These are phyloP conservation scores for Trichosporon sp. DNA, from an alignment of 1,284 basidiomycete species.

Conservation along the genomic window DNA sequence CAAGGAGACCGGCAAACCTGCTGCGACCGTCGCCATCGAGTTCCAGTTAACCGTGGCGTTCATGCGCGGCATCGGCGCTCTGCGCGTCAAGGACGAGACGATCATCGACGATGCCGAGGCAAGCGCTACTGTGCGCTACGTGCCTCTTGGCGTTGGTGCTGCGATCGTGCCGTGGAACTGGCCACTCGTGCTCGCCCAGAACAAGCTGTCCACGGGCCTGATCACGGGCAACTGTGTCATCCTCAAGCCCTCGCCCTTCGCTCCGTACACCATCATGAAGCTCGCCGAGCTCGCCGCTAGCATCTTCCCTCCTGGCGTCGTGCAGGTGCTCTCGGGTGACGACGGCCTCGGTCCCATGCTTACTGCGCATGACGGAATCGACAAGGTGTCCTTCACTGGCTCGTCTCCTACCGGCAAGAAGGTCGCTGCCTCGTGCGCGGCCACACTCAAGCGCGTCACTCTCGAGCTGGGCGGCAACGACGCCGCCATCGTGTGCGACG, in stretches of 20 bases:
- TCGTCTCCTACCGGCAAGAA: slow-evolving; percentile 86
- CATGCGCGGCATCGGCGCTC: slow-evolving; percentile 76
- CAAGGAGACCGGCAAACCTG: slow-evolving; percentile 80
- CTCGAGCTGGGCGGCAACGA: slow-evolving; percentile 56
- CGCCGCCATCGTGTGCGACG: slow-evolving; percentile 69
- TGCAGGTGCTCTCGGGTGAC: slow-evolving; percentile 75
- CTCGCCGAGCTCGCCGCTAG: slow-evolving; percentile 73
- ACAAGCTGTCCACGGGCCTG: slow-evolving; percentile 57
- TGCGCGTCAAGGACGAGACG: slow-evolving; percentile 65
- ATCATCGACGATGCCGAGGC: slow-evolving; percentile 76
- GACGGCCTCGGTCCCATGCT: slow-evolving; percentile 43
- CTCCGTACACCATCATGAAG: slow-evolving; percentile 86
- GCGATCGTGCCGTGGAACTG: slow-evolving; percentile 63
- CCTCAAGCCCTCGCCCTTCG: slow-evolving; percentile 92
- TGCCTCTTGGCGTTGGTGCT: slow-evolving; percentile 65
- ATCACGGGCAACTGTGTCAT: slow-evolving; percentile 93
- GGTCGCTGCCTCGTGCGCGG: slow-evolving; percentile 72
- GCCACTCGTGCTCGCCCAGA: slow-evolving; percentile 55
- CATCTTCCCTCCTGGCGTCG: slow-evolving; percentile 76
- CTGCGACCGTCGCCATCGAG: slow-evolving; percentile 74
- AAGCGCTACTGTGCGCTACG: slow-evolving; percentile 69
- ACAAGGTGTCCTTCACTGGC: slow-evolving; percentile 86
- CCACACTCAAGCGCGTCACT: slow-evolving; percentile 86
- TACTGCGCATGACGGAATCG: slow-evolving; percentile 38
- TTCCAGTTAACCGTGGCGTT: slow-evolving; percentile 73